Base-by-base conservation (phyloP, 208 protist genomes). In the Jaenimonas drosophilae region DNA sequence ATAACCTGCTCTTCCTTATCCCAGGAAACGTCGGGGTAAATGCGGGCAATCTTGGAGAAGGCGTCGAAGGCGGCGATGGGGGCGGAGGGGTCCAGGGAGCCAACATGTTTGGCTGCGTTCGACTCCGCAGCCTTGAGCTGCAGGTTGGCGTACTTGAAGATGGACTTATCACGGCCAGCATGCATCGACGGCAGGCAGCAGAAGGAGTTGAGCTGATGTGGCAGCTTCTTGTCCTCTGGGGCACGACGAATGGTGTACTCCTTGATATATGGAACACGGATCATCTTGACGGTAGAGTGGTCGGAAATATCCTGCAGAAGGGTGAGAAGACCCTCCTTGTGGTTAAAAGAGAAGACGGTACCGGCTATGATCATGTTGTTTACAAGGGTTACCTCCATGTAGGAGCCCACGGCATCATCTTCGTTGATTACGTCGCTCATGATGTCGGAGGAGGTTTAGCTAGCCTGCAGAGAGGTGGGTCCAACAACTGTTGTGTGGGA, bases 331-430 rank as follows among this genome's bases (percentile, higher is more conserved):
- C 71, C 77, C 34, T 86, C 69, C 19, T 64, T 59, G 1, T 79
- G 67, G 39, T 84, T 86, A 70, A 88, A 93, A 1, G 85, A 88
- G 55, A 80, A 93, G 30, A 93, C 65, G 17, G 66, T 80, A 12
- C 85, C 85, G 24, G 73, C 68, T 20, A 86, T 40, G 41, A 68
- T 65, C 11, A 54, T 68, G 48, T 70, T 73, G 56, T 77, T 81
- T 14, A 74, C 62, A 42, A 93, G 47, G 16, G 69, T 83, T 19
- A 74, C 63, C 7, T 48, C 32, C 51, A 77, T 72, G 54, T 63
- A 72, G 47, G 63, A 64, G 43, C 85, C 85, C 39, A 93, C 80
- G 21, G 60, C 65, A 25, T 89, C 76, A 16, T 74, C 56, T 32
- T 82, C 73, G 46, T 70, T 67, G 24, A 78, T 62, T 26, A 54